These are phyloP conservation scores for Aegilops sharonensis DNA, from an alignment of 176 grass and related monocot species.

Conservation along the genomic window DNA sequence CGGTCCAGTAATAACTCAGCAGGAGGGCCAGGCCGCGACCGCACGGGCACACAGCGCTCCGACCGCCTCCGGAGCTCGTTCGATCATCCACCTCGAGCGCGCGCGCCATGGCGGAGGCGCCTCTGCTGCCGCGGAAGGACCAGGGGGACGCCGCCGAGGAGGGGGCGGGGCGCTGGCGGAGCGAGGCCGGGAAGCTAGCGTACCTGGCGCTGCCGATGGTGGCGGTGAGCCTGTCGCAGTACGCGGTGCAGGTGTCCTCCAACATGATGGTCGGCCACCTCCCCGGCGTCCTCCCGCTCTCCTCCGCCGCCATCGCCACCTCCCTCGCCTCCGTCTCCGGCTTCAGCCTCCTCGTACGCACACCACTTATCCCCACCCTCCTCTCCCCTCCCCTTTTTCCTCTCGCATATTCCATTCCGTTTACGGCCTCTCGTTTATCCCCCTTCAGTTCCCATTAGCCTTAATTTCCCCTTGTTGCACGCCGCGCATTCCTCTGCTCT, in stretches of 20 bases:
- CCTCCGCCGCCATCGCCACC: constrained; percentile 73
- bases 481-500: neutral
- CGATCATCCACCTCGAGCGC: neutral
- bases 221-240: constrained; percentile 47
- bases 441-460: neutral
- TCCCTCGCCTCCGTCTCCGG: constrained; percentile 83
- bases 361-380: neutral
- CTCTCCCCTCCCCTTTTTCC: neutral
- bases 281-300: constrained; percentile 71
- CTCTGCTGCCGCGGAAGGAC: neutral
- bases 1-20: neutral
- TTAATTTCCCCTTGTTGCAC: neutral
- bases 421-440: neutral
- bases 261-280: constrained; percentile 98
- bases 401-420: neutral
- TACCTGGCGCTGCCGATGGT: constrained; percentile 66
- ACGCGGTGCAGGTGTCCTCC: constrained; percentile 69
- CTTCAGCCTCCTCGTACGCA: constrained; percentile 91
- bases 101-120: constrained; percentile 15
- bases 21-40: neutral
- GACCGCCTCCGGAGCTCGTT: neutral
- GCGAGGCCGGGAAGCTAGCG: constrained; percentile 32
- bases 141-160: neutral
- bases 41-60: neutral
- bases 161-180: neutral